phyloP scores from a whole-genome alignment of 768 basidiomycete species.

The Lactarius hatsudake region DNA sequence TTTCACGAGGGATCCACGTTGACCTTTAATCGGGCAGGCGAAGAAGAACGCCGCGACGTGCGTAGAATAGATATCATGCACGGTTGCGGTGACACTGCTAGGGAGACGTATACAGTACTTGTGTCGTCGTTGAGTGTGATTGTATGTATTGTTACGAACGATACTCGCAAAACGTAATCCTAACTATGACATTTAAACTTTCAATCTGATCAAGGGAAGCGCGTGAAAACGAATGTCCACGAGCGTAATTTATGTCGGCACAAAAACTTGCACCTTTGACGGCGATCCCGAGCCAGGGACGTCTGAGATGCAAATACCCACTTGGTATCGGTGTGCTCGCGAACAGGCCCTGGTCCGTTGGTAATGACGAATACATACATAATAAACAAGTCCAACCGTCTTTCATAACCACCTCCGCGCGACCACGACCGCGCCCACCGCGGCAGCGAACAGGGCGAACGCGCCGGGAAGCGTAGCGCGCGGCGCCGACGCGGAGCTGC shows the following conservation, averaged over 20 bases:
- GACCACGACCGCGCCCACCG: conserved; percentile 2
- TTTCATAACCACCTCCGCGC: neutral
- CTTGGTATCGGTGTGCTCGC: too few species aligned
- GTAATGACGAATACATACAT: too few species aligned
- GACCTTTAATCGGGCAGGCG: neutral
- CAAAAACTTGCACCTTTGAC: too few species aligned
- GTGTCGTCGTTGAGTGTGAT: neutral
- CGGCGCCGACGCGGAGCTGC: neutral
- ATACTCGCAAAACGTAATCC: neutral
- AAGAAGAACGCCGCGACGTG: neutral
- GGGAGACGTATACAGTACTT: neutral
- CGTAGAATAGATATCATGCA: neutral
- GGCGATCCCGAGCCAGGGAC: too few species aligned
- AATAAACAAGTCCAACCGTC: too few species aligned
- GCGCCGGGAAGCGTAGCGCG: neutral
- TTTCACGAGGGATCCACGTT: neutral
- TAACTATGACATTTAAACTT: neutral
- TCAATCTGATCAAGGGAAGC: neutral
- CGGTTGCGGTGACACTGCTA: neutral
- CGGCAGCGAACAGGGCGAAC: neutral
- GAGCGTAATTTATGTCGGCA: too few species aligned
- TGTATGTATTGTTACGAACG: neutral
- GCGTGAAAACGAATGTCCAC: too few species aligned
- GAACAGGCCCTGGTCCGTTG: too few species aligned
- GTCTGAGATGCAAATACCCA: too few species aligned